Conservation (phyloP, 164 flowering plant species). For the Cinnamomum micranthum region DNA sequence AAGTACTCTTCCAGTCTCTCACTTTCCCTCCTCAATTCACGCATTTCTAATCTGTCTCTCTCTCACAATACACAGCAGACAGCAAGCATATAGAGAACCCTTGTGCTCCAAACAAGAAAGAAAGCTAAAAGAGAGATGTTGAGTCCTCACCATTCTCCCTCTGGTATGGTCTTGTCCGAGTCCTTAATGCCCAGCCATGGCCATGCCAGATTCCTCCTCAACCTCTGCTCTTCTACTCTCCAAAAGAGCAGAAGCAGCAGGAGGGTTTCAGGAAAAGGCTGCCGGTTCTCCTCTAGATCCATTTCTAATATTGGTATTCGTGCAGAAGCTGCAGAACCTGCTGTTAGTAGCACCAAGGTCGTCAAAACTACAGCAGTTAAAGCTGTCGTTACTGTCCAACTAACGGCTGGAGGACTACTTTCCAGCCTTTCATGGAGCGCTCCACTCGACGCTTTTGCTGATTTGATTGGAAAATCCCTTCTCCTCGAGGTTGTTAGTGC, state of each 20-base stretch:
- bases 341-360: background rate
- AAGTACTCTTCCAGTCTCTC: too few species aligned
- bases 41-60: too few species aligned
- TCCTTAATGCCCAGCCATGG: too few species aligned
- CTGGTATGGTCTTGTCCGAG: too few species aligned
- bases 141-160: too few species aligned
- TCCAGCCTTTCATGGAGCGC: conserved; percentile 10
- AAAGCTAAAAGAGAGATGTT: too few species aligned
- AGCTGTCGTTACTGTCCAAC: conserved; percentile 41
- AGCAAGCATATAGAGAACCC: too few species aligned
- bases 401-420: conserved; percentile 32
- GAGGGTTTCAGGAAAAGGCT: background rate
- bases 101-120: too few species aligned
- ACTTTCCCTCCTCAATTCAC: too few species aligned
- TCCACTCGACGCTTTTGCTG: conserved; percentile 22
- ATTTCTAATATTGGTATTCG: background rate
- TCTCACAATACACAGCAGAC: too few species aligned
- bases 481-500: conserved; percentile 64
- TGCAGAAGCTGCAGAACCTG: background rate
- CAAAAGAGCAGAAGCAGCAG: background rate
- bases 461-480: conserved; percentile 39
- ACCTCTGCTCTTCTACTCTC: background rate
- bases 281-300: background rate
- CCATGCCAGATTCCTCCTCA: too few species aligned
- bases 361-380: conserved; percentile 21